Base-by-base conservation (phyloP, 106 monocot genomes). In the Vanilla planifolia region DNA sequence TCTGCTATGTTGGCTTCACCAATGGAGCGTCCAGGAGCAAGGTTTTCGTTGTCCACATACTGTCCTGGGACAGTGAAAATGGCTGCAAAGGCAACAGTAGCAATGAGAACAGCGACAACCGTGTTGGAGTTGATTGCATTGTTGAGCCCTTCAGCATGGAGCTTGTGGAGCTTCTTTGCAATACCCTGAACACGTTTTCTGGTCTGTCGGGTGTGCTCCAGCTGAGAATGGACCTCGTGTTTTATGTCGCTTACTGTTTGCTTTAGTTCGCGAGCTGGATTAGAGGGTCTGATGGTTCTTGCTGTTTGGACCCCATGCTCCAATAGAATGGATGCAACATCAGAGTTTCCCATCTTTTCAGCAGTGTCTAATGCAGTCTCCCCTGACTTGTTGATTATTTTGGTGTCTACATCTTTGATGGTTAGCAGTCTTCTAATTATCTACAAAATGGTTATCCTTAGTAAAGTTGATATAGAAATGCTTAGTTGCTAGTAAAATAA, bases 51-150 rank as follows among this genome's bases (percentile, higher is more conserved):
- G 16, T 71, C 66, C 10, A 84, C 79, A 33, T 88, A 88, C 33
- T 88, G 57, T 15, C 93, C 93, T 0, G 93, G 93, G 32, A 93
- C 81, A 0, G 79, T 77, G 72, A 88, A 93, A 43, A 93, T 93
- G 40, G 85, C 93, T 0, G 93, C 88, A 37, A 93, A 89, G 32
- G 93, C 93, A 10, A 93, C 88, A 2, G 88, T 89, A 13, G 93
- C 93, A 11, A 93, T 93, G 44, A 93, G 77, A 21, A 93, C 93
- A 16, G 93, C 93, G 7, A 89, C 93, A 2, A 93, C 81, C 2
- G 93, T 93, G 52, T 75, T 93, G 33, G 93, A 93, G 74, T 93
- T 93, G 55, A 93, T 93, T 1, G 93, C 93, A 42, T 93, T 93
- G 77, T 93, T 89, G 48, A 93, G 84, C 23, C 93, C 93, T 13